Conservation (phyloP, 1,284 basidiomycete genomes). For the Chalciporus sp. region DNA sequence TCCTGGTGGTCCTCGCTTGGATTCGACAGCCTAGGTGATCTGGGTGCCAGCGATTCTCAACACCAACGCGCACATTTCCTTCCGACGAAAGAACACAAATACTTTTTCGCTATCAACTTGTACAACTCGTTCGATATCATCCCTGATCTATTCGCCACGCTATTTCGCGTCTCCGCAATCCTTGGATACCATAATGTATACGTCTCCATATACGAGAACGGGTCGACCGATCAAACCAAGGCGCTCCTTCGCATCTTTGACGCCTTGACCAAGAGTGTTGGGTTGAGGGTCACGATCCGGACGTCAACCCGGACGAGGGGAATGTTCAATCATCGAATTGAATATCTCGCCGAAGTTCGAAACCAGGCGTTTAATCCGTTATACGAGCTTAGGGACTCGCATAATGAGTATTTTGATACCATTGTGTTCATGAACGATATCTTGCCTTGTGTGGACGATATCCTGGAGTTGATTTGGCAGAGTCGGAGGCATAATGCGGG, state of each 20-base stretch:
- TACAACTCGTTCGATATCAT: slow-evolving; percentile 99
- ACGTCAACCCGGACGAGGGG: slow-evolving; percentile 89
- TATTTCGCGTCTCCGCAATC: slow-evolving; percentile 87
- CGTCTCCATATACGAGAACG: slow-evolving; percentile 98
- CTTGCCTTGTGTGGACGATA: slow-evolving; percentile 91
- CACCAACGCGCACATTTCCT: slow-evolving; percentile 43
- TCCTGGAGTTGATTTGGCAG: slow-evolving; percentile 96
- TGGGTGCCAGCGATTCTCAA: slow-evolving; percentile 30
- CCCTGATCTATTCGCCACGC: slow-evolving; percentile 93
- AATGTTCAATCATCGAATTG: slow-evolving; percentile 97
- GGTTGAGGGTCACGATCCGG: slow-evolving; percentile 88
- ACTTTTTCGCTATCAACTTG: slow-evolving; percentile 97
- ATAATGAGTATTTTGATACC: slow-evolving; percentile 90
- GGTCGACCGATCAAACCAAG: slow-evolving; percentile 94
- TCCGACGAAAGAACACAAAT: slow-evolving; percentile 78
- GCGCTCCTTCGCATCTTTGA: slow-evolving; percentile 92
- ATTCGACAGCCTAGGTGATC: slow-evolving; percentile 44
- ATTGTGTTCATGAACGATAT: slow-evolving; percentile 99
- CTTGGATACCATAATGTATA: slow-evolving; percentile 96
- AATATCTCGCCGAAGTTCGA: slow-evolving; percentile 95
- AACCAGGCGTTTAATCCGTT: slow-evolving; percentile 93
- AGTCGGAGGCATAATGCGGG: slow-evolving; percentile 89
- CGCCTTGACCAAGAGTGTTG: slow-evolving; percentile 84
- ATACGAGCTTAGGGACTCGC: slow-evolving; percentile 86
- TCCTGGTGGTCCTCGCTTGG: slow-evolving; percentile 65